A percentile compares a stretch with the other conserved stretches of the same genome.
Evolutionary conservation across 78 protist genomes (phyloP).

Genomic region (Cyanophora paradoxa): DNA sequence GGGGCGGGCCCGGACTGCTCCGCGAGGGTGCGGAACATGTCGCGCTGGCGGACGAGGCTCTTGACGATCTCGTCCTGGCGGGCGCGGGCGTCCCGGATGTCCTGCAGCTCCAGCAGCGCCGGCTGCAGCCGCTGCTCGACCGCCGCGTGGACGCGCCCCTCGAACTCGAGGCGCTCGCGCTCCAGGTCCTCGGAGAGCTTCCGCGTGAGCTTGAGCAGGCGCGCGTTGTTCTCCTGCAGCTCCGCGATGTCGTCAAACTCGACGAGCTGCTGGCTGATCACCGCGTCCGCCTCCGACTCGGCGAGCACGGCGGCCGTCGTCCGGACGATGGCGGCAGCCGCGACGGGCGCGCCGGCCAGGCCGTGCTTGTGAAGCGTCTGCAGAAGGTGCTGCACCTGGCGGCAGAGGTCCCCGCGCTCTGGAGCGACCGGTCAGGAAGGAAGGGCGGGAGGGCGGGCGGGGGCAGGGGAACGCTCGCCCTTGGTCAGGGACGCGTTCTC

Average conservation of each 20-base stretch:
- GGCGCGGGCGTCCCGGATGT: background rate
- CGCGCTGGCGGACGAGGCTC: slow-evolving; percentile 1
- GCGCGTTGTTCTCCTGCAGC: background rate
- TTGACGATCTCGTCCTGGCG: background rate
- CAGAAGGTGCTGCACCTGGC: too few species aligned
- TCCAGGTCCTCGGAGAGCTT: background rate
- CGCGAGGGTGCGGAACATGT: background rate
- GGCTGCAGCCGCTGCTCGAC: background rate
- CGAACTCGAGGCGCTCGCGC: background rate
- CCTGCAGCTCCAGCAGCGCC: background rate
- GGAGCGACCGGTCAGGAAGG: too few species aligned
- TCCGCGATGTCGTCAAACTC: background rate
- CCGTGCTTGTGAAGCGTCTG: too few species aligned
- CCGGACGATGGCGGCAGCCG: too few species aligned
- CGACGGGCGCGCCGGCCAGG: too few species aligned
- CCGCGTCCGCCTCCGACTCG: background rate
- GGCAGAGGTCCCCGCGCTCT: too few species aligned
- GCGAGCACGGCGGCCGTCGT: too few species aligned
- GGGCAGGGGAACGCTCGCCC: too few species aligned
- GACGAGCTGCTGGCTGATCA: background rate
- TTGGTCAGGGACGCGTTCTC: too few species aligned
- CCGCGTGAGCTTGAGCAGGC: background rate
- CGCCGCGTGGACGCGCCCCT: background rate
- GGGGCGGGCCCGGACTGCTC: background rate
- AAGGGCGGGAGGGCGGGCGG: too few species aligned